Percentiles rank a stretch among this genome's conserved stretches.
Evolutionary conservation across 78 protist species (phyloP).

Genomic region (Dictyostelium brefeldianum): DNA sequence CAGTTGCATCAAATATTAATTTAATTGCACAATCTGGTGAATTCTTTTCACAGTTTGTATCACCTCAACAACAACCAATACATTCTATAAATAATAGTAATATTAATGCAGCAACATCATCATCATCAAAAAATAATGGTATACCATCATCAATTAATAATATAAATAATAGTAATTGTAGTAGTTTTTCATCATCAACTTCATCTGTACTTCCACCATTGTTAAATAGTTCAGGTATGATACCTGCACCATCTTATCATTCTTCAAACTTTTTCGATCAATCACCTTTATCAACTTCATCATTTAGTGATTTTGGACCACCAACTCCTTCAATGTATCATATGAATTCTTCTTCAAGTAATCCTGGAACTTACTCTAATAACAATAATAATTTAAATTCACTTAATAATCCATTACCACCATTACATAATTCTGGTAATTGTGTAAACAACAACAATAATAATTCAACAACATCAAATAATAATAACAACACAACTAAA

Average conservation of each 20-base stretch:
- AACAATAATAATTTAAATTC: constrained; percentile 2
- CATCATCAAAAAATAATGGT: not conserved
- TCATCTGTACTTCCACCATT: constrained; percentile 61
- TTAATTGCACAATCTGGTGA: constrained; percentile 7
- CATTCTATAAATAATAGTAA: not conserved
- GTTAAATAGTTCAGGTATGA: constrained; percentile 21
- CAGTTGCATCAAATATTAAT: not conserved
- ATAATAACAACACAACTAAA: not conserved
- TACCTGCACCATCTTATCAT: constrained; percentile 67
- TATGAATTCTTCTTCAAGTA: not conserved
- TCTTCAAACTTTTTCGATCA: constrained; percentile 68
- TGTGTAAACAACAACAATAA: not conserved
- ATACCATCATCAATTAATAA: not conserved
- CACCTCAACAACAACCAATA: not conserved
- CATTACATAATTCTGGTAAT: not conserved
- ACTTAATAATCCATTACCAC: constrained; percentile 9
- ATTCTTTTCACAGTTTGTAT: constrained; percentile 28
- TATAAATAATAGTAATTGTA: not conserved
- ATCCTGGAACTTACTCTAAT: constrained; percentile 6
- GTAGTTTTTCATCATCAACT: constrained; percentile 16
- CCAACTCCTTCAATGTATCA: constrained; percentile 55
- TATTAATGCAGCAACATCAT: not conserved
- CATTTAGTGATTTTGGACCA: constrained; percentile 71
- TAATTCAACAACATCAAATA: not conserved
- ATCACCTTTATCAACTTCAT: constrained; percentile 56